Conservation (phyloP, 2,329 filamentous ascomycete species). For the Fusarium chuoi region DNA sequence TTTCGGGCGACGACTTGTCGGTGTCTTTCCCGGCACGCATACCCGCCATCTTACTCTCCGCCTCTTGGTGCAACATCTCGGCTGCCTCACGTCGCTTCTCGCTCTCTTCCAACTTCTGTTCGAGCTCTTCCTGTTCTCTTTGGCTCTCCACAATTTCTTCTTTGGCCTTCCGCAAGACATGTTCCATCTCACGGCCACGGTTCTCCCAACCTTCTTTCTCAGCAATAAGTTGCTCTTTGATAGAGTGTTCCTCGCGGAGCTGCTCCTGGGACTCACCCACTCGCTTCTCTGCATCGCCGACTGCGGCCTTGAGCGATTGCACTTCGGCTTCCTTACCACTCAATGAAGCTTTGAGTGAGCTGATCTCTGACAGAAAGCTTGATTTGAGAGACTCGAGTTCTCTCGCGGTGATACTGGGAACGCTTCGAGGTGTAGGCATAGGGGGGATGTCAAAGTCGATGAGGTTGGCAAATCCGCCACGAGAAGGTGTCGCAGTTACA, state of each 20-base stretch:
- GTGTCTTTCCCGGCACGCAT: slow-evolving; percentile 72
- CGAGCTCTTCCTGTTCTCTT: slow-evolving; percentile 82
- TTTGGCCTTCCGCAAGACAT: slow-evolving; percentile 80
- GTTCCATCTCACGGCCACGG: slow-evolving; percentile 86
- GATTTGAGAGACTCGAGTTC: slow-evolving; percentile 95
- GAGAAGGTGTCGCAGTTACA: slow-evolving; percentile 58
- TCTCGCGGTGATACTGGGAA: slow-evolving; percentile 89
- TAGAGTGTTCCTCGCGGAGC: slow-evolving; percentile 78
- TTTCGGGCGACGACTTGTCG: slow-evolving; percentile 53
- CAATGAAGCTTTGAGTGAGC: slow-evolving; percentile 89
- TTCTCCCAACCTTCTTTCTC: slow-evolving; percentile 88
- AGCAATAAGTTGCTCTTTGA: slow-evolving; percentile 76
- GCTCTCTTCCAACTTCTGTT: slow-evolving; percentile 78
- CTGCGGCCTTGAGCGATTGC: slow-evolving; percentile 83
- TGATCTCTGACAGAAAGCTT: slow-evolving; percentile 89
- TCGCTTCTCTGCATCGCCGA: slow-evolving; percentile 90
- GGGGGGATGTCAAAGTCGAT: slow-evolving; percentile 88
- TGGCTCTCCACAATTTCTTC: slow-evolving; percentile 83
- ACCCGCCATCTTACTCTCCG: slow-evolving; percentile 78
- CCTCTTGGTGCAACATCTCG: slow-evolving; percentile 80
- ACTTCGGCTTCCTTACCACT: slow-evolving; percentile 95
- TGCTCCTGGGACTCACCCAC: slow-evolving; percentile 88
- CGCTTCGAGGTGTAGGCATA: slow-evolving; percentile 88
- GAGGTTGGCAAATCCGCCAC: slow-evolving; percentile 70
- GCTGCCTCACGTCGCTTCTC: slow-evolving; percentile 79